These are phyloP conservation scores for Durusdinium trenchii DNA, from an alignment of 73 alveolate species.

Conservation along the genomic window DNA sequence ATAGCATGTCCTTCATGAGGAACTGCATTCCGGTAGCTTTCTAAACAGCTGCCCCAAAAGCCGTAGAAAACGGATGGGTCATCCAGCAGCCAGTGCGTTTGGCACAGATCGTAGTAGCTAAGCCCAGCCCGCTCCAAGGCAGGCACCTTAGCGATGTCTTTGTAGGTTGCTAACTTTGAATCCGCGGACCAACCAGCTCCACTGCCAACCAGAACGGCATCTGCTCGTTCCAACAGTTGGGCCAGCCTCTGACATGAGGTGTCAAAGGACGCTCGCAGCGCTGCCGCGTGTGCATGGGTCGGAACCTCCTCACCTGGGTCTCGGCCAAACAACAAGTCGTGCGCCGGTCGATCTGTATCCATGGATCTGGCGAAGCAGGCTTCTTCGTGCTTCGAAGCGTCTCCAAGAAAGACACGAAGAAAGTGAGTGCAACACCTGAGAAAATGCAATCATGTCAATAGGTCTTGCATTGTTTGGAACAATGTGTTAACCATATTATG, in stretches of 20 bases:
- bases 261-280: background rate
- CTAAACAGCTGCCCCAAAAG: background rate
- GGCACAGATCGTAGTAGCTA: background rate
- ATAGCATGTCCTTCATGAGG: too few relatives aligned
- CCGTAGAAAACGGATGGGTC: background rate
- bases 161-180: background rate
- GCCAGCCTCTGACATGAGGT: background rate
- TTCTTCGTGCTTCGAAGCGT: too few relatives aligned
- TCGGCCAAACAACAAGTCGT: too few relatives aligned
- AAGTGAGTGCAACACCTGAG: too few relatives aligned
- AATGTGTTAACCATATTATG: too few relatives aligned
- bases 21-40: background rate
- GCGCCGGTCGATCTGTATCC: too few relatives aligned
- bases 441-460: too few relatives aligned
- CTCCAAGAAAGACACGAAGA: too few relatives aligned
- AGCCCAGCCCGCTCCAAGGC: background rate
- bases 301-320: too few relatives aligned
- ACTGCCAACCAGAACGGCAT: background rate
- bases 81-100: background rate
- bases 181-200: conserved; percentile 20
- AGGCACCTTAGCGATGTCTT: background rate
- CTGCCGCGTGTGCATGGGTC: too few relatives aligned
- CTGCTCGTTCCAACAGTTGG: background rate
- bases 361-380: too few relatives aligned
- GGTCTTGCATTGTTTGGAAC: too few relatives aligned